Conservation (phyloP, 2,329 filamentous ascomycete genomes). For the Botrytis aclada region DNA sequence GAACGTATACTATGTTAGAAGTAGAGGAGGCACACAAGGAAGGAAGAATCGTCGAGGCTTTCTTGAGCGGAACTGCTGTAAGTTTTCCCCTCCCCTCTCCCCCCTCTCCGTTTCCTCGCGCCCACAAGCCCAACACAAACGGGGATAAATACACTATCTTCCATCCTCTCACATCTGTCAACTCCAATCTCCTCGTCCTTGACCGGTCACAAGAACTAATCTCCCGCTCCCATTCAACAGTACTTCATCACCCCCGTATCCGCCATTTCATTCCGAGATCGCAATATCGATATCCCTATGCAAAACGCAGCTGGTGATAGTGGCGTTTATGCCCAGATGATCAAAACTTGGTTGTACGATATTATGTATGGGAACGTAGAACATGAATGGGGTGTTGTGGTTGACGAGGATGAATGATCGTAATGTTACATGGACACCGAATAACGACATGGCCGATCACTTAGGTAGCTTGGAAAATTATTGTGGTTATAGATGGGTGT, state of each 20-base stretch:
- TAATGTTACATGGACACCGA: neutral
- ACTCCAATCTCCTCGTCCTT: neutral
- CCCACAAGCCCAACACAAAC: neutral
- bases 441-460: no score
- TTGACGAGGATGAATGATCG: constrained; percentile 48
- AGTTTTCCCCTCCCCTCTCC: constrained; percentile 39
- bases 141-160: neutral
- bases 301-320: constrained; percentile 46
- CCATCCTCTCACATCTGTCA: neutral
- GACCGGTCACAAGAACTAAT: neutral
- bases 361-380: constrained; percentile 72
- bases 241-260: constrained; percentile 70
- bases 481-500: neutral
- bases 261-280: constrained; percentile 63
- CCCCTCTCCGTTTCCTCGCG: neutral
- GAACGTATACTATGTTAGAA: constrained; percentile 77
- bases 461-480: neutral
- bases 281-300: constrained; percentile 61
- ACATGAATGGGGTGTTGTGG: constrained; percentile 67
- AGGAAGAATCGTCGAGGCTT: constrained; percentile 77
- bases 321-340: constrained; percentile 52
- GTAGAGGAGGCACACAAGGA: constrained; percentile 68
- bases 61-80: constrained; percentile 82
- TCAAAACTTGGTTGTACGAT: constrained; percentile 65
- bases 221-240: constrained; percentile 39